Evolutionary conservation across 2,329 filamentous ascomycete genomes (phyloP).

Genomic region (Coleophoma eucalyptorum): DNA sequence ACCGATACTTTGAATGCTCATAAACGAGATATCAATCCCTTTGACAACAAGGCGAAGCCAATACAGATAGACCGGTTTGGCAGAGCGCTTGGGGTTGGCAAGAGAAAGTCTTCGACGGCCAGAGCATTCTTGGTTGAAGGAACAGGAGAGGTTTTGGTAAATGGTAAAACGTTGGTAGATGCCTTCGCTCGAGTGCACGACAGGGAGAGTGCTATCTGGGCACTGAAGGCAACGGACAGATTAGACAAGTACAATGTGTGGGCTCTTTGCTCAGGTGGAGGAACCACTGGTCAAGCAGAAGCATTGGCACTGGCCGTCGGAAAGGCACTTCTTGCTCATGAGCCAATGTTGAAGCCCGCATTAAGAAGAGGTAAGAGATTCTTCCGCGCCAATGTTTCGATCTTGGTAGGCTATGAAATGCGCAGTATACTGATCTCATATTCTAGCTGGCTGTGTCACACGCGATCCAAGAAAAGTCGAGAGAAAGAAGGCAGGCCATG

Average conservation of each 20-base stretch:
- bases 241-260: slow-evolving; percentile 98
- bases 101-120: slow-evolving; percentile 83
- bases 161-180: slow-evolving; percentile 79
- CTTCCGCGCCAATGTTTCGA: background rate
- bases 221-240: slow-evolving; percentile 75
- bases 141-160: slow-evolving; percentile 83
- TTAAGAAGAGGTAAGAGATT: slow-evolving; percentile 76
- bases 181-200: slow-evolving; percentile 88
- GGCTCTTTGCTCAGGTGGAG: slow-evolving; percentile 79
- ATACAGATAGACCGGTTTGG: slow-evolving; percentile 71
- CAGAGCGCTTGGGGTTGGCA: slow-evolving; percentile 74
- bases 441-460: slow-evolving; percentile 82
- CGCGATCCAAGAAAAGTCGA: slow-evolving; percentile 90
- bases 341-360: slow-evolving; percentile 84
- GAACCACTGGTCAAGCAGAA: slow-evolving; percentile 92
- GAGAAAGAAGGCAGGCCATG: slow-evolving; percentile 93
- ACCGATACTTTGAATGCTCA: slow-evolving; percentile 62
- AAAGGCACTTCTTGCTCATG: slow-evolving; percentile 84
- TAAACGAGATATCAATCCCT: slow-evolving; percentile 70
- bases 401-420: background rate
- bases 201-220: slow-evolving; percentile 90
- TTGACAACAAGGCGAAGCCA: slow-evolving; percentile 58
- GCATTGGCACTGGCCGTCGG: slow-evolving; percentile 87
- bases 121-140: slow-evolving; percentile 89
- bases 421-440: too few relatives aligned